Conservation (phyloP, 2,329 filamentous ascomycete species). For the Cytospora schulzeri region DNA sequence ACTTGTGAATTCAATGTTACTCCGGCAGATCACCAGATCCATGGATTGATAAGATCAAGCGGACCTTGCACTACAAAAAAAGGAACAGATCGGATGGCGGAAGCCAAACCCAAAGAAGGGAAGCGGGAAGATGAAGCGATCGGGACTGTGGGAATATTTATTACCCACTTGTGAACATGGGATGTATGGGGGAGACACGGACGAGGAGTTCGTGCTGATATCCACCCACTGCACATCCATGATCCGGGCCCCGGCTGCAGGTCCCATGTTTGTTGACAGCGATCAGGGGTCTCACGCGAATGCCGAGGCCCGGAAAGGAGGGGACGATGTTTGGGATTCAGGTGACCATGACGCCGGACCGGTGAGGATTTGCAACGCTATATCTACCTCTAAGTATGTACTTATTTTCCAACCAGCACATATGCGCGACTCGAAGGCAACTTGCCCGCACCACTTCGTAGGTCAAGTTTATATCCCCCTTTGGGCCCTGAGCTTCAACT, state of each 20-base stretch:
- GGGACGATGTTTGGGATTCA: neutral
- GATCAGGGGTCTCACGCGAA: neutral
- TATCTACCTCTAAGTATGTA: too few species aligned
- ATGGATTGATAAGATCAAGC: conserved; percentile 12
- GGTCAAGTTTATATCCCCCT: too few species aligned
- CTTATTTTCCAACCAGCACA: too few species aligned
- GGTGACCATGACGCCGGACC: neutral
- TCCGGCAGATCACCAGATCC: conserved; percentile 5
- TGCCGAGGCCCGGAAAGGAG: neutral
- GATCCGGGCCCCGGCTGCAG: neutral
- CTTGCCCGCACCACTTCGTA: too few species aligned
- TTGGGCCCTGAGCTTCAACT: too few species aligned
- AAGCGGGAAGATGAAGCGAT: neutral
- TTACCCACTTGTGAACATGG: too few species aligned
- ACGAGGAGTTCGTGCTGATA: neutral
- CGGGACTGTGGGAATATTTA: neutral
- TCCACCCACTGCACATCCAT: neutral
- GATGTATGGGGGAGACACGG: neutral
- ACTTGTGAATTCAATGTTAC: neutral
- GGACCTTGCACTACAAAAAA: neutral
- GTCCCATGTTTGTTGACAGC: neutral
- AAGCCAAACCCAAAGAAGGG: neutral
- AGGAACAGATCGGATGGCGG: neutral
- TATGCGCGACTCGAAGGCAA: too few species aligned
- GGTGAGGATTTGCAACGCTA: neutral